Evolutionary conservation across 192 early-diverging fungal species (phyloP).

Genomic region (Haplosporangium gracile): DNA sequence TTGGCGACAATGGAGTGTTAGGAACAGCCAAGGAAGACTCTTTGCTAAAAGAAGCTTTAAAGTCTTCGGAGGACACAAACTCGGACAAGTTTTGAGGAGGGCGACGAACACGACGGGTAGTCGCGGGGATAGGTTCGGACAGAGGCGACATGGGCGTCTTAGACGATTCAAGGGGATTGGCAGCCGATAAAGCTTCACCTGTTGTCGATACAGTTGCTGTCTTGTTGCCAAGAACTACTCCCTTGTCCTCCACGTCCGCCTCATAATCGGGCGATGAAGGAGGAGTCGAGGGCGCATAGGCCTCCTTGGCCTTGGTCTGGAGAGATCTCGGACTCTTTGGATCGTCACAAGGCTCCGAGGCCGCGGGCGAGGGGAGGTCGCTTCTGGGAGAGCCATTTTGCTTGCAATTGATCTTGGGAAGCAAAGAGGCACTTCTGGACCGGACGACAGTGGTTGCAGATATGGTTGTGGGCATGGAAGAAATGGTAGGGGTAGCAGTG

Average conservation of each 20-base stretch:
- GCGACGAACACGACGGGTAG: conserved; percentile 37
- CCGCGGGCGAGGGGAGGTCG: conserved; percentile 32
- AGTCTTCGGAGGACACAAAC: conserved; percentile 52
- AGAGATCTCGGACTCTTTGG: conserved; percentile 25
- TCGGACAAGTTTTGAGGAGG: conserved; percentile 53
- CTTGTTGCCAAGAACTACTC: not conserved
- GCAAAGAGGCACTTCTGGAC: not conserved
- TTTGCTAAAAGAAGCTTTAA: conserved; percentile 22
- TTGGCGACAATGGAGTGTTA: not conserved
- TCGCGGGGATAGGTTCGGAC: not conserved
- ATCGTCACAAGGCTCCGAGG: conserved; percentile 38
- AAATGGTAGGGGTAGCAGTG: not conserved
- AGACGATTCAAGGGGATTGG: not conserved
- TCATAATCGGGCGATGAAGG: conserved; percentile 31
- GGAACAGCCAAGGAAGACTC: not conserved
- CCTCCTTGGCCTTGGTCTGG: conserved; percentile 37
- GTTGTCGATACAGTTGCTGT: not conserved
- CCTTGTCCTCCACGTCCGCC: conserved; percentile 1
- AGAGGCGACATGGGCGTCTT: not conserved
- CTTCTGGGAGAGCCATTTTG: not conserved
- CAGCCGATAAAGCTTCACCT: not conserved
- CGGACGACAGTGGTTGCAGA: not conserved
- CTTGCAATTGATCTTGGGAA: conserved; percentile 20
- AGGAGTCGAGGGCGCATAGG: conserved; percentile 38
- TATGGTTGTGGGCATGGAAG: not conserved